These are phyloP conservation scores for Nemania serpens DNA, from an alignment of 2,329 filamentous ascomycete genomes.

Conservation along the genomic window DNA sequence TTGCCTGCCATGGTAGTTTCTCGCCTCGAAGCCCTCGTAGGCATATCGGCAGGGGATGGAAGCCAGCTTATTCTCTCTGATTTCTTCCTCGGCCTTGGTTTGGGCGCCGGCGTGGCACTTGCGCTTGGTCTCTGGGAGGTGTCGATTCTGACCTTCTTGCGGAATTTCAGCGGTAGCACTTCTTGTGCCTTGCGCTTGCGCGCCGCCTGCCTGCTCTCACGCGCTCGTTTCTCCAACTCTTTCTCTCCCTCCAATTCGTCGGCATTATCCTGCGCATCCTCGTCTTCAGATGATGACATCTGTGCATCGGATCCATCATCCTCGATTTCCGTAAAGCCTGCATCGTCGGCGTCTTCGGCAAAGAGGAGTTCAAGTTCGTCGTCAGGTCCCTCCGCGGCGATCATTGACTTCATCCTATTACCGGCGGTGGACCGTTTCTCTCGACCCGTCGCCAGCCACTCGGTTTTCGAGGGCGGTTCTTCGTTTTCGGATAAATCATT, in stretches of 20 bases:
- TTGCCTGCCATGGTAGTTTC: slow-evolving; percentile 64
- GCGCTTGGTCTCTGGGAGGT: slow-evolving; percentile 44
- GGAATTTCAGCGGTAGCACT: slow-evolving; percentile 69
- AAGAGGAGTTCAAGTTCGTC: slow-evolving; percentile 76
- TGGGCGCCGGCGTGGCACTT: slow-evolving; percentile 44
- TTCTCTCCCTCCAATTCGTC: slow-evolving; percentile 86
- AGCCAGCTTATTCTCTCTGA: slow-evolving; percentile 65
- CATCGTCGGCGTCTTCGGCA: slow-evolving; percentile 71
- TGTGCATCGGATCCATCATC: slow-evolving; percentile 75
- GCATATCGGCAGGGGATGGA: slow-evolving; percentile 57
- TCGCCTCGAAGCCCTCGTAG: slow-evolving; percentile 62
- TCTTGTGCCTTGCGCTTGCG: slow-evolving; percentile 83
- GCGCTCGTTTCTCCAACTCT: slow-evolving; percentile 78
- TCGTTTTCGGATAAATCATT: slow-evolving; percentile 42
- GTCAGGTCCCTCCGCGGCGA: slow-evolving; percentile 74
- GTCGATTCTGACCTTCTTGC: slow-evolving; percentile 76
- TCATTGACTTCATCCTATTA: slow-evolving; percentile 78
- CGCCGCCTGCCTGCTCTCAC: slow-evolving; percentile 66
- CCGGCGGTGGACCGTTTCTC: slow-evolving; percentile 80
- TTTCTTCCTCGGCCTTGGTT: slow-evolving; percentile 62
- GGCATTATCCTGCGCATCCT: slow-evolving; percentile 71
- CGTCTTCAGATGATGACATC: slow-evolving; percentile 82
- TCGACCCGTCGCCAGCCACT: slow-evolving; percentile 76
- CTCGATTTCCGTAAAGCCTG: slow-evolving; percentile 71
- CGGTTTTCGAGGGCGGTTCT: slow-evolving; percentile 47